Conservation (phyloP, 2,329 filamentous ascomycete species). For the Leptographium radiaticola region DNA sequence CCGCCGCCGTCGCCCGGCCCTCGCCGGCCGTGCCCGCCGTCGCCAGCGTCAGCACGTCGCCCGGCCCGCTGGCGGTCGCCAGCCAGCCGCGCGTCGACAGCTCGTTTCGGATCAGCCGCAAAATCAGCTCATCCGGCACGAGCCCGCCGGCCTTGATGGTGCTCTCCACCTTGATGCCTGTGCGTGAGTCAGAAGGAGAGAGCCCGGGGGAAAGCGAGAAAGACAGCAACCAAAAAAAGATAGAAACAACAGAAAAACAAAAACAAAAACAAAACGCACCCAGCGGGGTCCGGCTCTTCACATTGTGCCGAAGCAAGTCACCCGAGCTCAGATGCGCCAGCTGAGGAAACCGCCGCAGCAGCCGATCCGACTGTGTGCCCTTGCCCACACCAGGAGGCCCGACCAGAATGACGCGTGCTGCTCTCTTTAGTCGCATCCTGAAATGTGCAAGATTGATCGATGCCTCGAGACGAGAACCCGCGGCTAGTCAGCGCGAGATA, state of each 20-base stretch:
- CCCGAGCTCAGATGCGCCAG: constrained; percentile 87
- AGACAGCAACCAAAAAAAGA: neutral
- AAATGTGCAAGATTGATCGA: neutral
- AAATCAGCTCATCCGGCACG: constrained; percentile 84
- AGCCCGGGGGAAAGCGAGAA: neutral
- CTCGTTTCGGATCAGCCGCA: constrained; percentile 85
- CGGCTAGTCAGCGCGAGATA: neutral
- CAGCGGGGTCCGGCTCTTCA: constrained; percentile 73
- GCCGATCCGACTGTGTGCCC: constrained; percentile 83
- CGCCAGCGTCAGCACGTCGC: neutral
- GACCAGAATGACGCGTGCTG: constrained; percentile 86
- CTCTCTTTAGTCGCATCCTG: constrained; percentile 56
- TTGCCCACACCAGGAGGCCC: constrained; percentile 96
- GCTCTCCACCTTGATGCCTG: constrained; percentile 81
- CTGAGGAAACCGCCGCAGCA: constrained; percentile 78
- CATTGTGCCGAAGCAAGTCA: constrained; percentile 84
- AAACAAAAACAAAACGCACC: constrained; percentile 39
- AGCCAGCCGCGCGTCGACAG: constrained; percentile 80
- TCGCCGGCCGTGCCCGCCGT: neutral
- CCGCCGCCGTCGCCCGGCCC: neutral
- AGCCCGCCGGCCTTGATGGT: constrained; percentile 80
- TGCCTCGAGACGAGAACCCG: neutral
- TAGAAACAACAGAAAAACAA: neutral
- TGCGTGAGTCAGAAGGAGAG: neutral
- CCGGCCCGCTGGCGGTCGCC: constrained; percentile 25